These are phyloP conservation scores for Edhazardia aedis DNA, from an alignment of 371 early-diverging fungal genomes.

Conservation along the genomic window DNA sequence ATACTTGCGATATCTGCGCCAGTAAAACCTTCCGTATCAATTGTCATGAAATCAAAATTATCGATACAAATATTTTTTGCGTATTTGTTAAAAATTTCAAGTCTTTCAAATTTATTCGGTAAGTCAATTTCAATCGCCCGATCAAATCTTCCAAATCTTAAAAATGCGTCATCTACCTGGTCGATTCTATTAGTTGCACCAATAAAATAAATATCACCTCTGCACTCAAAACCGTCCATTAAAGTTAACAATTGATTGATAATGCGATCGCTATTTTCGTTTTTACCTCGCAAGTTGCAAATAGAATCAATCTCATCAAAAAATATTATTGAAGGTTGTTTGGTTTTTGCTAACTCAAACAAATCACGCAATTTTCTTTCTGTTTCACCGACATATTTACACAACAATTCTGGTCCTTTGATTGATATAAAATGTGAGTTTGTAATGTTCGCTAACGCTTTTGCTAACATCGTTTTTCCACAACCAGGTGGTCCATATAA, in stretches of 20 bases:
- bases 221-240: slow-evolving; percentile 76
- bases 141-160: slow-evolving; percentile 91
- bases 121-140: slow-evolving; percentile 73
- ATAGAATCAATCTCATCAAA: slow-evolving; percentile 98
- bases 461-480: slow-evolving; percentile 92
- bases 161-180: slow-evolving; percentile 76
- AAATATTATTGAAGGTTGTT: slow-evolving; percentile 77
- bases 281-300: slow-evolving; percentile 51
- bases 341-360: slow-evolving; percentile 77
- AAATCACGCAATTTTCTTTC: slow-evolving; percentile 86
- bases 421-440: slow-evolving; percentile 89
- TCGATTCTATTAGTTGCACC: slow-evolving; percentile 95
- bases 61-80: slow-evolving; percentile 25
- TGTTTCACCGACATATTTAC: slow-evolving; percentile 97
- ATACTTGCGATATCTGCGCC: slow-evolving; percentile 44
- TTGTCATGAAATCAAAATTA: slow-evolving; percentile 15
- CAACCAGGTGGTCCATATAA: slow-evolving; percentile 97
- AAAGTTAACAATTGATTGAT: slow-evolving; percentile 91
- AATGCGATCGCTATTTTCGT: slow-evolving; percentile 57
- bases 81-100: slow-evolving; percentile 44
- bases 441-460: slow-evolving; percentile 83
- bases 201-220: slow-evolving; percentile 50
- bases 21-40: slow-evolving; percentile 33
- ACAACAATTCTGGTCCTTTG: slow-evolving; percentile 89
- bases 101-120: slow-evolving; percentile 46